phyloP scores from a whole-genome alignment of 495 filamentous ascomycete species.

The Bacidia rubella region DNA sequence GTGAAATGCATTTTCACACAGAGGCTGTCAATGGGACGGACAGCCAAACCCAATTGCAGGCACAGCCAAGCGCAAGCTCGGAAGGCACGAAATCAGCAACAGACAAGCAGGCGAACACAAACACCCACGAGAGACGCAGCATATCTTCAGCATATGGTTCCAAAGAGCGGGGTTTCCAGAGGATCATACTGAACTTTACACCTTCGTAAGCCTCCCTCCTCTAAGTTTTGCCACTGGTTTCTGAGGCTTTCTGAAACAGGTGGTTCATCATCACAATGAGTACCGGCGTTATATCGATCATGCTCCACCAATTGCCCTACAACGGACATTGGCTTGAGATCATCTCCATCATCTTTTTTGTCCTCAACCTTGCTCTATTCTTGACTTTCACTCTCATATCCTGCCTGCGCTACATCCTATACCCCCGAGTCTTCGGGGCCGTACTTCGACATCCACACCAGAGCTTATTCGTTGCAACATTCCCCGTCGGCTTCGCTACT shows the following conservation, averaged over 20 bases:
- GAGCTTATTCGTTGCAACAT: slow-evolving; percentile 39
- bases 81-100: slow-evolving; percentile 4
- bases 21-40: background rate
- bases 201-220: slow-evolving; percentile 20
- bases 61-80: background rate
- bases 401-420: slow-evolving; percentile 32
- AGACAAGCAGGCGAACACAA: background rate
- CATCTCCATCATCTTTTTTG: slow-evolving; percentile 31
- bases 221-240: background rate
- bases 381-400: slow-evolving; percentile 24
- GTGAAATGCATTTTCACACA: background rate
- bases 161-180: slow-evolving; percentile 10
- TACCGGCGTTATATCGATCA: slow-evolving; percentile 35
- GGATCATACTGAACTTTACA: slow-evolving; percentile 20
- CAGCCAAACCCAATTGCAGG: background rate
- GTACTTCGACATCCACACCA: slow-evolving; percentile 41
- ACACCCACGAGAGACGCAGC: background rate
- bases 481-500: slow-evolving; percentile 46
- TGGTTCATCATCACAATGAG: slow-evolving; percentile 38
- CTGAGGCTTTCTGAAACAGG: slow-evolving; percentile 12
- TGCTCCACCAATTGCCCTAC: slow-evolving; percentile 31
- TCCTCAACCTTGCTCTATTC: slow-evolving; percentile 33
- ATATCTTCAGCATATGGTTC: background rate
- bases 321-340: slow-evolving; percentile 25
- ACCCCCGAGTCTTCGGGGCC: slow-evolving; percentile 33